Evolutionary conservation across 1,139 yeast species (phyloP).

Genomic region (Pichia sp.): DNA sequence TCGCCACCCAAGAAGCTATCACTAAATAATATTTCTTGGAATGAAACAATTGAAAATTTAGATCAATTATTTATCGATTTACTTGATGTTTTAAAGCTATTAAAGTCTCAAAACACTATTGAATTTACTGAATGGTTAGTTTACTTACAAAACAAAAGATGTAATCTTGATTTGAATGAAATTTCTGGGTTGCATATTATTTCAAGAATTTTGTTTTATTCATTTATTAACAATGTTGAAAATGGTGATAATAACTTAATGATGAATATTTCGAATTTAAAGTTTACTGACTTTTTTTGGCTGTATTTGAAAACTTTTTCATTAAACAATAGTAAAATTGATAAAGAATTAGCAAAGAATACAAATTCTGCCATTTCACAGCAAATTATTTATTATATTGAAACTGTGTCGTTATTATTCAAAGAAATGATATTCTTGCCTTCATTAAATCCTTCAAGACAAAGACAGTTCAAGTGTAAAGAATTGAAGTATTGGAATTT

Average conservation of each 20-base stretch:
- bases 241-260: slow-evolving; percentile 53
- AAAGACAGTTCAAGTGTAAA: slow-evolving; percentile 64
- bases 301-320: slow-evolving; percentile 16
- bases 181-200: slow-evolving; percentile 40
- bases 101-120: slow-evolving; percentile 27
- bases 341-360: not conserved
- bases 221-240: slow-evolving; percentile 2
- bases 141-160: slow-evolving; percentile 25
- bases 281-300: slow-evolving; percentile 17
- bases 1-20: slow-evolving; percentile 37
- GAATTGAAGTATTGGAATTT: slow-evolving; percentile 65
- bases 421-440: slow-evolving; percentile 10
- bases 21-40: slow-evolving; percentile 26
- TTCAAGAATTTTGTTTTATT: slow-evolving; percentile 47
- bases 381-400: slow-evolving; percentile 11
- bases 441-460: slow-evolving; percentile 60
- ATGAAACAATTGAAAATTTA: slow-evolving; percentile 31
- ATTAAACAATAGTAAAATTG: slow-evolving; percentile 18
- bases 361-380: not conserved
- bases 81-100: slow-evolving; percentile 26
- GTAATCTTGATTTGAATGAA: slow-evolving; percentile 22
- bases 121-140: slow-evolving; percentile 36
- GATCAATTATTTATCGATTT: slow-evolving; percentile 34
- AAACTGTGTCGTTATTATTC: slow-evolving; percentile 11
- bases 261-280: slow-evolving; percentile 29